Evolutionary conservation across 1,284 basidiomycete species (phyloP).

Genomic region (Apiotrichum brassicae): DNA sequence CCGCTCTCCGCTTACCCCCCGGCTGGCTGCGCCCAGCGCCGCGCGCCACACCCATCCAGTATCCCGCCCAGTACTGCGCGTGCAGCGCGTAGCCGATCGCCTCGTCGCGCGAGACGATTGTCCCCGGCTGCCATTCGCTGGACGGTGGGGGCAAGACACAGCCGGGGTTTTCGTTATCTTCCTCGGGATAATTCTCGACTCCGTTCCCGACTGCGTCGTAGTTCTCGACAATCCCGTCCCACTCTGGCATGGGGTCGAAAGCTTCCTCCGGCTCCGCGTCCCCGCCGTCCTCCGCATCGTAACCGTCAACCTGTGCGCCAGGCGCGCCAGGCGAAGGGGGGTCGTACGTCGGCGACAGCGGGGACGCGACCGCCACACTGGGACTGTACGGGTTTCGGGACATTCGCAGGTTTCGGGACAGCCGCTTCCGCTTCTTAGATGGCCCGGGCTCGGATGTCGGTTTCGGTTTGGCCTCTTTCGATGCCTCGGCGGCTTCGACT

Average conservation of each 20-base stretch:
- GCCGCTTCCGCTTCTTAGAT: too few species aligned
- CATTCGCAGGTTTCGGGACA: too few species aligned
- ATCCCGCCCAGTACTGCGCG: slow-evolving; percentile 45
- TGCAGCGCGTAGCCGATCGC: slow-evolving; percentile 39
- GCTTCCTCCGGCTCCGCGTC: neutral
- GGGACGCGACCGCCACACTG: slow-evolving; percentile 6
- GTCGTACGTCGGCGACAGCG: slow-evolving; percentile 9
- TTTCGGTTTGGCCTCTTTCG: neutral
- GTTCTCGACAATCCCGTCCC: neutral
- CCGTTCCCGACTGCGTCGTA: too few species aligned
- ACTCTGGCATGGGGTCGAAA: neutral
- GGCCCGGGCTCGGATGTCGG: neutral
- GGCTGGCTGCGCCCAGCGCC: slow-evolving; percentile 2
- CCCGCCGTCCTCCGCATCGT: neutral
- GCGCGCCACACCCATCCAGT: slow-evolving; percentile 43
- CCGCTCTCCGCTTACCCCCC: neutral
- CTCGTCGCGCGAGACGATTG: slow-evolving; percentile 19
- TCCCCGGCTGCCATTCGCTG: slow-evolving; percentile 11
- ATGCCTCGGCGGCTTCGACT: slow-evolving; percentile 1
- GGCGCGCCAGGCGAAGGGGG: neutral
- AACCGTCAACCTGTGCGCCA: neutral
- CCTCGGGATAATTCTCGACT: too few species aligned
- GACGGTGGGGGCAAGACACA: slow-evolving; percentile 15
- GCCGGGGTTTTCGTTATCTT: slow-evolving; percentile 1
- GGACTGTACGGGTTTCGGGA: too few species aligned